Base-by-base conservation (phyloP, 176 grass and related monocot genomes). In the Cenchrus fungigraminus region DNA sequence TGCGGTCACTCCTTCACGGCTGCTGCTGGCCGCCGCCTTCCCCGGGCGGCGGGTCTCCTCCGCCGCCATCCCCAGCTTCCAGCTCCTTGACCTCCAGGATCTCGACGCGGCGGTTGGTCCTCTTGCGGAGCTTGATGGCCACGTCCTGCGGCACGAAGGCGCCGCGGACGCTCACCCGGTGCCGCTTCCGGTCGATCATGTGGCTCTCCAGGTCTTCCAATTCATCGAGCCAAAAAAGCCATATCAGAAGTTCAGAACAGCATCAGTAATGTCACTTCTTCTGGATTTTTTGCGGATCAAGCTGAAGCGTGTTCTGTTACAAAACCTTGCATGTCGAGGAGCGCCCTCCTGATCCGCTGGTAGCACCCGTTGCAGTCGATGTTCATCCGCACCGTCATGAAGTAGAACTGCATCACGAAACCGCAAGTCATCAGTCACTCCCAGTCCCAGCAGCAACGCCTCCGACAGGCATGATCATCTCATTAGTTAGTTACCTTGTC, bases 41-140 rank as follows among this genome's bases (percentile, higher is more conserved):
- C 56, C 31, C 64, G 15, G 54, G 12, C 10, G 44, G 19, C 4
- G 52, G 55, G 1, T 45, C 75, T 6, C 34, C 51, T 10, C 49
- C 47, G 6, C 28, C 50, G 12, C 28, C 31, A 32, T 32, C 11
- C 20, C 78, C 19, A 3, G 66, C 43, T 62, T 95, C 95, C 49
- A 86, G 31, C 94, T 95, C 95, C 87, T 91, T 91, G 74, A 97
- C 82, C 50, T 97, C 95, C 25, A 97, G 71, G 53, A 97, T 97
- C 88, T 95, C 86, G 55, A 97, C 91, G 60, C 89, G 84, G 19
- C 95, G 88, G 85, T 95, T 93, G 22, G 82, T 90, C 82, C 77
- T 90, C 75, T 88, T 97, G 52, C 92, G 87, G 63, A 97, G 86
- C 82, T 68, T 91, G 73, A 95, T 95, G 15, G 95, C 95, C 31